These are phyloP conservation scores for Pseudocercospora musae DNA, from an alignment of 2,329 filamentous ascomycete genomes.

Conservation along the genomic window DNA sequence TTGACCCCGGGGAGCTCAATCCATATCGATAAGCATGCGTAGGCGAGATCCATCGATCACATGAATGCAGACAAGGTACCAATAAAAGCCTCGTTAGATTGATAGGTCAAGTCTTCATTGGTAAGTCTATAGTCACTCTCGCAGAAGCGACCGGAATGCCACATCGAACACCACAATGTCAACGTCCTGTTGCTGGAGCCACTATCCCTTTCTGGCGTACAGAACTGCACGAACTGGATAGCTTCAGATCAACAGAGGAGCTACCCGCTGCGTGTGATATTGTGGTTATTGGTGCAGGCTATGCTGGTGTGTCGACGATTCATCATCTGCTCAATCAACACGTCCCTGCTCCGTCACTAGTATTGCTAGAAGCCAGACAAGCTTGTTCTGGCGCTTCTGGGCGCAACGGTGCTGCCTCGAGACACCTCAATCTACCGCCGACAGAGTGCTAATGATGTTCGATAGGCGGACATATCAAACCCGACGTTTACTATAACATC, in stretches of 20 bases:
- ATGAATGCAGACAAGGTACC: too few relatives aligned
- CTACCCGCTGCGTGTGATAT: slow-evolving; percentile 38
- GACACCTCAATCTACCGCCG: neutral
- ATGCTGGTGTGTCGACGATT: slow-evolving; percentile 19
- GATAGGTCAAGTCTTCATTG: neutral
- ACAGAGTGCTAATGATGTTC: neutral
- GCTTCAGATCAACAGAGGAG: slow-evolving; percentile 60
- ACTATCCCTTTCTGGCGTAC: slow-evolving; percentile 44
- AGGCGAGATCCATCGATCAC: neutral
- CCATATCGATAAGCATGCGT: neutral
- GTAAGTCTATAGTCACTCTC: neutral
- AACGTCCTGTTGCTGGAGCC: slow-evolving; percentile 18
- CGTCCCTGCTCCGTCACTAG: slow-evolving; percentile 3
- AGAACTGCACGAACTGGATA: slow-evolving; percentile 39
- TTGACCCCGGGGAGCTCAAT: neutral
- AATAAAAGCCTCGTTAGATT: neutral
- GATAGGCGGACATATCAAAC: slow-evolving; percentile 15
- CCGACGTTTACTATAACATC: slow-evolving; percentile 6
- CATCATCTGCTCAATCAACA: slow-evolving; percentile 18
- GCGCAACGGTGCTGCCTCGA: slow-evolving; percentile 17
- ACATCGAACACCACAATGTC: slow-evolving; percentile 4
- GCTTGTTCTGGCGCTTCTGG: slow-evolving; percentile 25
- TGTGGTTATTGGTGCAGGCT: slow-evolving; percentile 24
- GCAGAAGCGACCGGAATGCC: neutral
- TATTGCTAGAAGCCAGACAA: slow-evolving; percentile 23